These are phyloP conservation scores for Clitocybe nebularis DNA, from an alignment of 1,284 basidiomycete species.

Conservation along the genomic window DNA sequence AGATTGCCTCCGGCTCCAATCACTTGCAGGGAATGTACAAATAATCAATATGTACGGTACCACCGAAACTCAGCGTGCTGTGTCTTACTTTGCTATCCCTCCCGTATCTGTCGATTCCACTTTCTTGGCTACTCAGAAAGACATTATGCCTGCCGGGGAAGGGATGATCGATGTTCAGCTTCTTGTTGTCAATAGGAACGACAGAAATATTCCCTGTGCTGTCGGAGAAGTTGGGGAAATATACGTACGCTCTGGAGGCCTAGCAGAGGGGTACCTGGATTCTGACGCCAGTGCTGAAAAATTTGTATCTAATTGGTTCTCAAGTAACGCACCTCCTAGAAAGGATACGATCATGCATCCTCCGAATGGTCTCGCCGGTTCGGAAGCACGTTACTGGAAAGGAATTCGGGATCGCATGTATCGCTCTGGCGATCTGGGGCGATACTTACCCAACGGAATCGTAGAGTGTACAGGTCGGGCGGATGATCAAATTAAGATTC, in stretches of 20 bases:
- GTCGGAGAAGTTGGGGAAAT: constrained; percentile 99
- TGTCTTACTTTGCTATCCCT: constrained; percentile 96
- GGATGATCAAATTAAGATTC: constrained; percentile 99
- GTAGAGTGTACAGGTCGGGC: constrained; percentile 98
- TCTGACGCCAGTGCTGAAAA: constrained; percentile 83
- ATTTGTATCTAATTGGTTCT: constrained; percentile 93
- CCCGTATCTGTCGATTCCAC: constrained; percentile 81
- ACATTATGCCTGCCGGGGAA: constrained; percentile 96
- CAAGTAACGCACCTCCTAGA: constrained; percentile 44
- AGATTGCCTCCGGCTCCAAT: constrained; percentile 93
- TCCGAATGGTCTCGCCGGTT: constrained; percentile 51
- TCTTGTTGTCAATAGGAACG: constrained; percentile 93
- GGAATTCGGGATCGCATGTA: constrained; percentile 99
- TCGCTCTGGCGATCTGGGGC: constrained; percentile 92
- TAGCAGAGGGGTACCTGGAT: constrained; percentile 96
- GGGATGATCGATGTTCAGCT: constrained; percentile 99
- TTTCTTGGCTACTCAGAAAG: constrained; percentile 94
- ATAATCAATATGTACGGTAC: constrained; percentile 99
- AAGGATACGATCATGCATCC: constrained; percentile 74
- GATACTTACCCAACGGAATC: constrained; percentile 89
- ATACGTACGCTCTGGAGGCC: constrained; percentile 94
- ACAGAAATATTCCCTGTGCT: constrained; percentile 85
- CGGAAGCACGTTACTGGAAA: constrained; percentile 84
- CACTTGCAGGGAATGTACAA: constrained; percentile 87
- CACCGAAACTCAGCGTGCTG: constrained; percentile 98